A percentile compares a stretch with the other conserved stretches of the same genome.
Evolutionary conservation across 2,329 filamentous ascomycete species (phyloP).

Genomic region (Fusarium sp.): DNA sequence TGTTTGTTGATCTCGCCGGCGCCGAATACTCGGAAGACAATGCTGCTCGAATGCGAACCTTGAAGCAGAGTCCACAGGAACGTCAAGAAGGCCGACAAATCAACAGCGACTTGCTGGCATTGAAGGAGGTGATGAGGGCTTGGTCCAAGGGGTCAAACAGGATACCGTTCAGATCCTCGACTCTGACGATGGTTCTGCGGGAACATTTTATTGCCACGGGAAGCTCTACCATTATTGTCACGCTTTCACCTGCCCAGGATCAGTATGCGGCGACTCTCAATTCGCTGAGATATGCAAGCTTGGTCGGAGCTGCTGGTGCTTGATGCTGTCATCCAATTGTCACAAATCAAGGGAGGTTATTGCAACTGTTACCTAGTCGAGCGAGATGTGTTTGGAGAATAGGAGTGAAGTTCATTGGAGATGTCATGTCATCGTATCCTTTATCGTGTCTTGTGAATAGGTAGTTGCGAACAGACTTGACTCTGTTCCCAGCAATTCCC

Average conservation of each 20-base stretch:
- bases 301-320: neutral
- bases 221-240: neutral
- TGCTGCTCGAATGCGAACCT: neutral
- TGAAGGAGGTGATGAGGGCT: neutral
- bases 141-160: neutral
- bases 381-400: neutral
- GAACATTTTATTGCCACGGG: neutral
- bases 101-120: neutral
- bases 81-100: neutral
- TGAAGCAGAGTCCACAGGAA: neutral
- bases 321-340: neutral
- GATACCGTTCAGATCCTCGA: neutral
- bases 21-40: neutral
- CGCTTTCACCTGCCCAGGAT: neutral
- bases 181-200: neutral
- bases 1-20: neutral
- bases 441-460: too few species aligned
- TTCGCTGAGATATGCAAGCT: neutral
- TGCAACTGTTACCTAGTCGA: neutral
- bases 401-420: neutral
- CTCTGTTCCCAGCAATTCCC: neutral
- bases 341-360: neutral
- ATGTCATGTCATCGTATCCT: neutral
- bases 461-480: too few species aligned
- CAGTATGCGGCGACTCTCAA: neutral